These are phyloP conservation scores for Colletotrichum lini DNA, from an alignment of 2,329 filamentous ascomycete genomes.

Conservation along the genomic window DNA sequence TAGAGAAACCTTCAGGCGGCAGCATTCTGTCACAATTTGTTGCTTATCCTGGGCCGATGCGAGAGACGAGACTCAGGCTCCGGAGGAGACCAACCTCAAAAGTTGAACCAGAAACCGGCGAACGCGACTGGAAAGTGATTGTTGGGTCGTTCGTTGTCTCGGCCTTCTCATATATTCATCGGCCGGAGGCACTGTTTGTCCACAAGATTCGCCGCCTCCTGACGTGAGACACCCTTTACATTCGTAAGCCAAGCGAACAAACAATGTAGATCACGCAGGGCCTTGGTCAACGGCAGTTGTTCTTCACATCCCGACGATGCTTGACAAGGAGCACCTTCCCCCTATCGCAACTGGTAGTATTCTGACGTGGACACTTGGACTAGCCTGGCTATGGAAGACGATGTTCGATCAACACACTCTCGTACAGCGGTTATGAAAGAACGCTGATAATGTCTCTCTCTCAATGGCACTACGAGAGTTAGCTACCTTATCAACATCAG, in stretches of 20 bases:
- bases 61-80: not conserved
- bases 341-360: not conserved
- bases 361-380: no score
- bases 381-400: not conserved
- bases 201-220: not conserved
- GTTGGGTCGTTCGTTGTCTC: not conserved
- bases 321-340: not conserved
- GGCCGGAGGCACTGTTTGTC: not conserved
- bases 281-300: no score
- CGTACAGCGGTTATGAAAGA: not conserved
- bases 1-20: no score
- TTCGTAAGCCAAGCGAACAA: no score
- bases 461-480: not conserved
- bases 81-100: not conserved
- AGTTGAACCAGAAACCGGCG: not conserved
- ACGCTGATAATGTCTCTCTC: not conserved
- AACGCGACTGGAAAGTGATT: not conserved
- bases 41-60: no score
- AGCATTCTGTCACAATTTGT: no score
- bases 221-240: not conserved
- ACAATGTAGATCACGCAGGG: not conserved
- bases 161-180: not conserved
- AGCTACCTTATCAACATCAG: not conserved
- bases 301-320: not conserved
- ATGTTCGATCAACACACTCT: not conserved